Evolutionary conservation across 2,329 filamentous ascomycete species (phyloP), one percentile per base, ranked within the genome.

Genomic region (Calonectria montana): DNA sequence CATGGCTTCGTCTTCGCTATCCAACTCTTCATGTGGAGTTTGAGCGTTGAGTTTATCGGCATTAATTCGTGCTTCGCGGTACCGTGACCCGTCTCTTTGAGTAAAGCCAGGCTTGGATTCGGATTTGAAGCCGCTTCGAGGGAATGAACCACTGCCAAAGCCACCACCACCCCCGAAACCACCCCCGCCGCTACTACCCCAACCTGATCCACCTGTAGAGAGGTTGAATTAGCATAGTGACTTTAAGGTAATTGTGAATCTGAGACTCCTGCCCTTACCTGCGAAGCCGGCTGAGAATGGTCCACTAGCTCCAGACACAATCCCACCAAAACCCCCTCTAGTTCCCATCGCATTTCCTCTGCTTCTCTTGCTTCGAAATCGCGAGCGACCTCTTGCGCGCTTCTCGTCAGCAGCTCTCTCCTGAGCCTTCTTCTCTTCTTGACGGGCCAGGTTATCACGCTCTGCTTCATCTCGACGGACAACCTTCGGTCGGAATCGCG

Each of bases 1-100:
- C 79, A 85, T 85, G 57, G 82, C 82, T 68, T 87, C 83, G 66
- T 86, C 83, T n/a, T 86, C 83, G 73, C 84, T 85, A 62, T 85
- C 83, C 59, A 87, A 80, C 37, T 88, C 85, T n/a, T 85, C 86
- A 25, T 86, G 75, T 67, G 84, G 77, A 65, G 84, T 75, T 81
- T 86, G 81, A 61, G 80, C 77, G 75, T 88, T 88, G 59, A 91
- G 87, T 68, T 86, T 85, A 76, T 91, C 89, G 74, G 88, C 87
- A 75, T 91, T 90, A 78, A 91, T 88, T 80, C 89, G 83, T 39
- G 84, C 76, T 72, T 90, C 87, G 70, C 83, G 81, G 68, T 78
- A 76, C 39, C 78, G 74, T 59, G 75, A 74, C 21, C 76, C 74
- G 18, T 80, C 78, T 21, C 79, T 80, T 55, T 85, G 82, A 43